Evolutionary conservation across 225 moss, liverwort and hornwort genomes (phyloP).

Genomic region (Takakia lepidozioides): DNA sequence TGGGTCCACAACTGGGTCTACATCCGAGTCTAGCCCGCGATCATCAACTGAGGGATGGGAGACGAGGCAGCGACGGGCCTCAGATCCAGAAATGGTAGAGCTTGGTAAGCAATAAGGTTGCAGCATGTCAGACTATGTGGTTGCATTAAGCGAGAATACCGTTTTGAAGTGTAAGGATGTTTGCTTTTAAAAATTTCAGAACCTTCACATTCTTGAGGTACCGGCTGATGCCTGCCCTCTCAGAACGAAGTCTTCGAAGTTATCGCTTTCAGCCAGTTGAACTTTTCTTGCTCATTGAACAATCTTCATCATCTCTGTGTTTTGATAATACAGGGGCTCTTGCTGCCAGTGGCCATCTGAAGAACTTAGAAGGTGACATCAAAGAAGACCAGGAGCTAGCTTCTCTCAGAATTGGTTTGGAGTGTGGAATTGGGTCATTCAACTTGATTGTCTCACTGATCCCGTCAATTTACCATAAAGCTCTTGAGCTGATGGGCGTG

Average conservation of each 20-base stretch:
- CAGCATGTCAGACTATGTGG: no score
- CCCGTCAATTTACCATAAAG: slow-evolving; percentile 79
- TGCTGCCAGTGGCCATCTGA: slow-evolving; percentile 66
- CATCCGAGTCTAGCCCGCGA: slow-evolving; percentile 23
- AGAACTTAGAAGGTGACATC: slow-evolving; percentile 48
- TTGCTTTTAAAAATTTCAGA: no score
- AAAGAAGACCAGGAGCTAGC: slow-evolving; percentile 91
- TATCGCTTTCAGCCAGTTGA: no score
- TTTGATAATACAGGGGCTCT: no score
- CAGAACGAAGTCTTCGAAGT: no score
- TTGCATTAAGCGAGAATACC: no score
- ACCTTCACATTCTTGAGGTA: no score
- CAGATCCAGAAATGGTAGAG: slow-evolving; percentile 34
- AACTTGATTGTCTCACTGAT: slow-evolving; percentile 78
- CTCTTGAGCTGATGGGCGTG: slow-evolving; percentile 79
- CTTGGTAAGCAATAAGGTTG: slow-evolving; percentile 39
- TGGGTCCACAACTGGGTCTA: slow-evolving; percentile 24
- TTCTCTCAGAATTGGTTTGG: slow-evolving; percentile 66
- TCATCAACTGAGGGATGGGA: slow-evolving; percentile 27
- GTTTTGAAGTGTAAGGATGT: no score
- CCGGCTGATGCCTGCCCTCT: no score
- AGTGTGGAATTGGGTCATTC: slow-evolving; percentile 86
- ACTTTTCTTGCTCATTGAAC: no score
- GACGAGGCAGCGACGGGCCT: slow-evolving; percentile 25
- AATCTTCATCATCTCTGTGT: no score